A percentile compares a stretch with the other conserved stretches of the same genome.
These are phyloP conservation scores for Scheffersomyces parashehatae DNA, from an alignment of 1,139 yeast species.

Conservation along the genomic window DNA sequence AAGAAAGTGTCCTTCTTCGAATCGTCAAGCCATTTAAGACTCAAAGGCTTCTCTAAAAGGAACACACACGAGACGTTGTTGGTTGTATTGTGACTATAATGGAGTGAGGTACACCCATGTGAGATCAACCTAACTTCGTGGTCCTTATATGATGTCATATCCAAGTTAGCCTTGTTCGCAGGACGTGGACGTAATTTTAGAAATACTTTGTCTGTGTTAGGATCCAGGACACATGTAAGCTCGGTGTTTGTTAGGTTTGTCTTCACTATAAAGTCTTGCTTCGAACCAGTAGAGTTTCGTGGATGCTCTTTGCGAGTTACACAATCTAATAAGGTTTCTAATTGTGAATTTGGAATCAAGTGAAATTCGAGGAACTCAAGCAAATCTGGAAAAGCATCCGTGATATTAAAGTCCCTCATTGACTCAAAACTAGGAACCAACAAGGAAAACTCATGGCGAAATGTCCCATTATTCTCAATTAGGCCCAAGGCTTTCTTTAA, in stretches of 20 bases:
- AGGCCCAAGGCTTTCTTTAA: constrained; percentile 22
- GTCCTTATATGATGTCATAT: constrained; percentile 49
- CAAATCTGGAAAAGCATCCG: constrained; percentile 44
- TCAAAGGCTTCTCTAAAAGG: constrained; percentile 65
- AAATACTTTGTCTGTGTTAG: constrained; percentile 40
- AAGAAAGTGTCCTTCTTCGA: constrained; percentile 35
- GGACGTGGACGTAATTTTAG: constrained; percentile 21
- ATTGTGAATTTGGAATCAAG: constrained; percentile 57
- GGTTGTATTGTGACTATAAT: constrained; percentile 12
- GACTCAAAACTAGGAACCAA: constrained; percentile 71
- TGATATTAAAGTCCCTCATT: constrained; percentile 52
- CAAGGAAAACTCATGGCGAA: constrained; percentile 21
- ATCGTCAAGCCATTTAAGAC: constrained; percentile 54
- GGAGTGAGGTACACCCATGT: constrained; percentile 63
- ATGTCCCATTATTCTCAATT: constrained; percentile 1
- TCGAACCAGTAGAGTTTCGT: constrained; percentile 1
- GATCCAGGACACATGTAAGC: constrained; percentile 43
- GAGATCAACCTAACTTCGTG: constrained; percentile 66
- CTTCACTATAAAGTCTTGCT: constrained; percentile 11
- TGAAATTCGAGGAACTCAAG: constrained; percentile 66
- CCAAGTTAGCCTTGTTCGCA: background rate
- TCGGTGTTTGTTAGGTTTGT: constrained; percentile 42
- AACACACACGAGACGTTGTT: constrained; percentile 58
- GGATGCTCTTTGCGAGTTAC: constrained; percentile 14
- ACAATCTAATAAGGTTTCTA: constrained; percentile 35